Base-by-base conservation (phyloP, 352 stramenopile genomes). In the Plasmopara halstedii region DNA sequence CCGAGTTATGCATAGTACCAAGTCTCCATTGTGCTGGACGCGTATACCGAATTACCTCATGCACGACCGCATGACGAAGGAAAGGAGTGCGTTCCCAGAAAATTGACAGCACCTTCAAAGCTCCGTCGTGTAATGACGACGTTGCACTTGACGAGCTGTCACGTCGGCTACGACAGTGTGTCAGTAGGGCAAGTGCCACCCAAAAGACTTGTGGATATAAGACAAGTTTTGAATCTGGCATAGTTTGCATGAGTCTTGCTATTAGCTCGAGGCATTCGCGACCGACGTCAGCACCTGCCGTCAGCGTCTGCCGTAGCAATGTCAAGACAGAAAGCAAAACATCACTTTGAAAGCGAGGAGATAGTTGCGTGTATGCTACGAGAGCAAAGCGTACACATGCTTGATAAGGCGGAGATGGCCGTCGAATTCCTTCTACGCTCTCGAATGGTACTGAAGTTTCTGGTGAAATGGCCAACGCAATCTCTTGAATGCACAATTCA, bases 161-260 rank as follows among this genome's bases (percentile, higher is more conserved):
- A 10, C 35, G 40, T 18, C 61, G 51, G 25, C 6, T 29, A 6
- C 47, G 53, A 56, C 38, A 55, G 58, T 89, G 67, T 33, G 79
- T 84, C 18, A 92, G 53, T n/a, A 92, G 45, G 11, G 77, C 73
- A 9, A 86, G 58, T 7, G 67, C 64, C 0, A 87, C 73, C 80
- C 77, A 92, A 17, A 87, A 49, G 5, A 92, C 57, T 54, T 89
- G 80, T 1, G 77, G 77, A 25, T 83, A 92, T n/a, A 92, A 31
- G 35, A 65, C 64, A 3, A 89, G 53, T 53, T 73, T 73, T 7
- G 62, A 33, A 2, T 53, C 21, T 8, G 79, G 70, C 72, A 87
- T 91, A 19, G 22, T 47, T 4, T 44, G 25, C 6, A 80, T 62
- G 41, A 85, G 56, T 26, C 54, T 58, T 4, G 53, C 41, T 3